A percentile compares a stretch with the other conserved stretches of the same genome.
Conservation (phyloP, 1,284 basidiomycete genomes). For the Schizopora paradoxa region DNA sequence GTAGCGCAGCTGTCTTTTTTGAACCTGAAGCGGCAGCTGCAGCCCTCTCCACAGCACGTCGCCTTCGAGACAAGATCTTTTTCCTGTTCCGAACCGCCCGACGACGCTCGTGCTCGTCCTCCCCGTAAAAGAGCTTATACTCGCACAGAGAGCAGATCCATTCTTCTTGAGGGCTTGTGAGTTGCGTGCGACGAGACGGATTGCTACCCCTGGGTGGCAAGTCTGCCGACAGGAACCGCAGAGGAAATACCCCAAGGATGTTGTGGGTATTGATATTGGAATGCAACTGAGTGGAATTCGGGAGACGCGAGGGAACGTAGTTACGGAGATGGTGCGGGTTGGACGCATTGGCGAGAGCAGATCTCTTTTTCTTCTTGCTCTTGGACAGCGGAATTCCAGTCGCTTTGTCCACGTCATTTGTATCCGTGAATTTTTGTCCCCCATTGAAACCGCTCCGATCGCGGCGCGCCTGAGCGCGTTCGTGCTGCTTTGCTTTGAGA, state of each 20-base stretch:
- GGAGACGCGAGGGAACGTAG: constrained; percentile 76
- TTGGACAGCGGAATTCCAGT: constrained; percentile 29
- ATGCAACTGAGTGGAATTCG: constrained; percentile 40
- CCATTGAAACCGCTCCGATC: constrained; percentile 13
- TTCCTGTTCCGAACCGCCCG: constrained; percentile 69
- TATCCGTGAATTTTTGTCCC: constrained; percentile 16
- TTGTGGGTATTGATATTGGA: constrained; percentile 39
- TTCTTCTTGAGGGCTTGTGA: constrained; percentile 67
- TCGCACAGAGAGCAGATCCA: constrained; percentile 90
- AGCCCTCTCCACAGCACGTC: constrained; percentile 71
- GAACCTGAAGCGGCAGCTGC: constrained; percentile 39
- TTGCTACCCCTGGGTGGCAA: constrained; percentile 48
- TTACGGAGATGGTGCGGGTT: constrained; percentile 89
- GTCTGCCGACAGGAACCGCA: constrained; percentile 63
- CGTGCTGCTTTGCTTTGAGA: constrained; percentile 35
- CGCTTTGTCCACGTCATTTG: constrained; percentile 6
- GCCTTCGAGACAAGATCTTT: constrained; percentile 68
- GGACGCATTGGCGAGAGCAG: constrained; percentile 78
- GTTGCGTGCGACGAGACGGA: constrained; percentile 30
- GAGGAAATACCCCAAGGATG: constrained; percentile 50
- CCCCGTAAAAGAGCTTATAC: constrained; percentile 79
- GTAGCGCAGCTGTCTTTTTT: constrained; percentile 17
- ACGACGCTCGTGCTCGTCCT: constrained; percentile 58
- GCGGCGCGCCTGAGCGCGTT: constrained; percentile 35
- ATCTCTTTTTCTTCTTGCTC: constrained; percentile 85